Evolutionary conservation across 2,329 filamentous ascomycete genomes (phyloP), one percentile per base, ranked within the genome.

Genomic region (Coniochaeta sp.): DNA sequence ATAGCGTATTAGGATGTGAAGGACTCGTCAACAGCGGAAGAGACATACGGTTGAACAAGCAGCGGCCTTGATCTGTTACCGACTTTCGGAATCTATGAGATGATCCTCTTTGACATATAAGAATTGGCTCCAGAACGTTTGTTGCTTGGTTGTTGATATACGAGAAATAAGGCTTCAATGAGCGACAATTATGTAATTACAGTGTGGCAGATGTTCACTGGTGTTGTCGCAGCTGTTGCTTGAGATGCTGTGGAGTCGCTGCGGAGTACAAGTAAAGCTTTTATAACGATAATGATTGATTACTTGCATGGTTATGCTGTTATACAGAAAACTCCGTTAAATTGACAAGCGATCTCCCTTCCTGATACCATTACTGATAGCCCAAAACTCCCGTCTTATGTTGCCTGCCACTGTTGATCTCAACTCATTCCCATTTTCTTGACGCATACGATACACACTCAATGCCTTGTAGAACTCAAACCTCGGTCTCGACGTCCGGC

Each of bases 401-500:
- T 26, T 26, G 11, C 26, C 28, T 31, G 28, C 28, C 44, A 50
- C 28, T 24, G 38, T 50, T 17, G 17, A 33, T 28, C 22, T 28
- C 26, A 9, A 31, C 6, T 52, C 47, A 5, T 52, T 22, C 7
- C 14, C 24, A 4, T 31, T 31, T 31, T 28, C 47, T 7, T 31
- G 2, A 52, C 24, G 4, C 26, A 52, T 7, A 14, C 22, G n/a
- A 52, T 52, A 24, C 26, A 24, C 26, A 26, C 17, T 24, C 6
- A 26, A 3, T 26, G 9, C 43, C 47, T n/a, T 3, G 5, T 12
- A 22, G 22, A 14, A 19, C 16, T 71, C 68, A 84, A 14, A 83
- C 77, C 71, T 91, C 89, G 0, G 91, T 96, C 81, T 96, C 93
- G 40, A 96, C 86, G 71, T 92, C 91, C 3, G 93, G 93, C 73